Base-by-base conservation (phyloP, 106 monocot genomes). In the Vanilla planifolia region DNA sequence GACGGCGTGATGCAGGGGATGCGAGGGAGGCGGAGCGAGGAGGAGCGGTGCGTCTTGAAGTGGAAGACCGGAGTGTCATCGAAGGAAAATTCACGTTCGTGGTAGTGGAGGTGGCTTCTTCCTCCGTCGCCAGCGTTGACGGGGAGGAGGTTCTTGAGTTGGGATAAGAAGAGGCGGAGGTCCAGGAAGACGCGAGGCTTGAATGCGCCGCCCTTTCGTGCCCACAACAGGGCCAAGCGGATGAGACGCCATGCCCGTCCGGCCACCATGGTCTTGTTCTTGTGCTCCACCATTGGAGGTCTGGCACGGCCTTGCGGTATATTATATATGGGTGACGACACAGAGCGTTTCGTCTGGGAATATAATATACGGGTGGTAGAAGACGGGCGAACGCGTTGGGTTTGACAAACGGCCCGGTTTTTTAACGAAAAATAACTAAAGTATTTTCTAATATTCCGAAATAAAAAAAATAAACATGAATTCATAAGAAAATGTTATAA, bases 21-120 rank as follows among this genome's bases (percentile, higher is more conserved):
- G 58, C 53, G 51, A 26, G 57, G 68, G 24, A 62, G 51, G 39
- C 72, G 33, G 68, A 62, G 8, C 9, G 84, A 73, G 6, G 75
- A 25, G 16, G 43, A 59, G 26, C 60, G 30, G 60, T 42, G 64
- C 33, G 68, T 42, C 52, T 72, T 77, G 80, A 84, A 73, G 14
- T 39, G 58, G 59, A 89, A 89, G 0, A n/a, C 17, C 0, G 84
- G 84, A 0, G 89, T 84, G 65, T 89, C 77, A 0, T 80, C 89
- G 68, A 89, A 69, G 26, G 89, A 89, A 65, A 80, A 66, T 61
- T 89, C 69, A 1, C 79, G 65, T 36, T 82, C 79, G 7, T 50
- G 47, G 59, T 26, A 42, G 8, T 42, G 51, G 34, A 75, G 27
- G 5, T 37, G 59, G 9, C 33, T 14, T 1, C 11, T 21, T 0